A percentile compares a stretch with the other conserved stretches of the same genome.
phyloP scores from a whole-genome alignment of 306 rosid species.

The Acacia melanoxylon region DNA sequence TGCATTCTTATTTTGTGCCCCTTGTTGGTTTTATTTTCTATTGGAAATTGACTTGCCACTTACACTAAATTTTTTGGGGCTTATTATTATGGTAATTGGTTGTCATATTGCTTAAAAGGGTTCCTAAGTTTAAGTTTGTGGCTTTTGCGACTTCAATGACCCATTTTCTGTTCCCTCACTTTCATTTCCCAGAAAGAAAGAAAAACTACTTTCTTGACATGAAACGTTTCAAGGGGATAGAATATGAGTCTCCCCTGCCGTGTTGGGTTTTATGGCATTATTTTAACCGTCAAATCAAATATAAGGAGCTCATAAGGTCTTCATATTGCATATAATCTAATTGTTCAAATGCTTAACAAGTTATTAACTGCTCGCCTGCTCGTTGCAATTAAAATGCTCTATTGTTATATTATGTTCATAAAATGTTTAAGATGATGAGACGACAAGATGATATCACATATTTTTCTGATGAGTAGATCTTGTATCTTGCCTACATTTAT shows the following conservation, averaged over 20 bases:
- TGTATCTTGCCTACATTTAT: slow-evolving; percentile 16
- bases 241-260: not conserved
- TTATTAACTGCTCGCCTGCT: not conserved
- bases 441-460: not conserved
- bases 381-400: not conserved
- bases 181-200: not conserved
- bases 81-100: not conserved
- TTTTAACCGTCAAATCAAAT: not conserved
- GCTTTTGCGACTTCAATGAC: not conserved
- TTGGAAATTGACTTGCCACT: not conserved
- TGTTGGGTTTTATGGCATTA: not conserved
- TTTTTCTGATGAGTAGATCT: not conserved
- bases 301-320: not conserved
- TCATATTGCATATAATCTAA: not conserved
- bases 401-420: not conserved
- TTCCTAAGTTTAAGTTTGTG: not conserved
- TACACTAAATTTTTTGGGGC: not conserved
- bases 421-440: not conserved
- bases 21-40: not conserved
- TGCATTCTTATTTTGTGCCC: not conserved
- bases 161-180: not conserved
- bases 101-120: slow-evolving; percentile 18
- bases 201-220: not conserved
- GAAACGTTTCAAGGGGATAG: not conserved
- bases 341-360: not conserved